Base-by-base conservation (phyloP, 805 yeast species). In the Ogataea trehalophila region DNA sequence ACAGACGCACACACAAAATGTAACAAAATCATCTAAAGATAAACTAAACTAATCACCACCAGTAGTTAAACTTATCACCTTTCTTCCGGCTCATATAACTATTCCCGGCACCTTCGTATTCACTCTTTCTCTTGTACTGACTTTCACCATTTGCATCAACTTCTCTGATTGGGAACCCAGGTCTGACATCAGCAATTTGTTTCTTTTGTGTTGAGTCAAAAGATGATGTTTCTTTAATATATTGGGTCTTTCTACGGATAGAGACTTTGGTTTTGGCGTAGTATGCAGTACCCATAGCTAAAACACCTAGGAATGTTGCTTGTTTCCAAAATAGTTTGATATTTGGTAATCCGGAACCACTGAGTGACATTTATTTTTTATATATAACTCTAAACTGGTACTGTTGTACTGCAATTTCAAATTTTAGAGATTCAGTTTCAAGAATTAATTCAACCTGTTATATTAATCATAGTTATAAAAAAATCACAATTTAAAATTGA, bases 51-150 rank as follows among this genome's bases (percentile, higher is more conserved):
- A 20, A 43, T 26, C 36, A 20, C 11, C 20, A 54, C 53, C 62
- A 58, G 33, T 43, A 49, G 33, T 54, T 55, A 41, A 68, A 64
- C 45, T 66, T 67, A 52, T 68, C 71, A 34, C 72, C 72, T 39
- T 60, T 60, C 49, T 65, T 63, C 36, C 71, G 54, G 41, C 70
- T 63, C 90, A 51, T 62, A 47, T 81, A 82, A 42, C 87, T 76
- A 46, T 69, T 69, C 0, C 88, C 87, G 0, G 84, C 73, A 5
- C 90, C 92, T 55, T 83, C 87, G 58, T 75, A 86, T 56, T 76
- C 80, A 45, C 84, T 78, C 52, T 80, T 80, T 51, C 90, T 68
- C 39, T 65, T 57, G 20, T 65, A 68, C 22, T 57, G 59, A 6
- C 84, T 65, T 41, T 69, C 68, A 33, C 46, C 46, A 39, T 39